phyloP scores from a whole-genome alignment of 2,329 filamentous ascomycete species.

The Nigrograna mackinnonii region DNA sequence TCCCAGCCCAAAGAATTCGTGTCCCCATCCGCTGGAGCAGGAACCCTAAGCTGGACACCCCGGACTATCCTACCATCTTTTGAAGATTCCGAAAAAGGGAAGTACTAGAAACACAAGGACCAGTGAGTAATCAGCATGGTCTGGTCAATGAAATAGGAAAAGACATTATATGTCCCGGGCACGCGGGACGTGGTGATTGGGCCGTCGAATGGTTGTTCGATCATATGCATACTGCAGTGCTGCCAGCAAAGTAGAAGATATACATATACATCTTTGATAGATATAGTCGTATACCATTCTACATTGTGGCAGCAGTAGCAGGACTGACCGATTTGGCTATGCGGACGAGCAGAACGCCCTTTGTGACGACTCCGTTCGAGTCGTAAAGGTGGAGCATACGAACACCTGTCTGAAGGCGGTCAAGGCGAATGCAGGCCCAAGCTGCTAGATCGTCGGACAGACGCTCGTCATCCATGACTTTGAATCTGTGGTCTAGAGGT shows the following conservation, averaged over 20 bases:
- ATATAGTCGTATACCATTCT: too few species aligned
- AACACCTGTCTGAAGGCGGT: constrained; percentile 75
- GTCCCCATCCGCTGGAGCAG: too few species aligned
- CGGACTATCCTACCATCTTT: background rate
- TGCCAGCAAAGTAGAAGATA: too few species aligned
- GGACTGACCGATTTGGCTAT: constrained; percentile 64
- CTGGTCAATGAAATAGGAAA: background rate
- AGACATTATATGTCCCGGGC: too few species aligned
- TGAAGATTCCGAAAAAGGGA: background rate
- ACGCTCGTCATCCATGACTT: constrained; percentile 85
- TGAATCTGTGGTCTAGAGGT: constrained; percentile 60
- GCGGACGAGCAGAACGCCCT: constrained; percentile 73
- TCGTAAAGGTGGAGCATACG: constrained; percentile 79
- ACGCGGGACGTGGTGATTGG: too few species aligned
- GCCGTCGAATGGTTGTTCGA: too few species aligned
- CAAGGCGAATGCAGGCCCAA: constrained; percentile 87
- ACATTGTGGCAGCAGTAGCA: constrained; percentile 1
- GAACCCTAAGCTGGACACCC: too few species aligned
- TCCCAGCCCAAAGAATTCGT: too few species aligned
- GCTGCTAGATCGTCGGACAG: constrained; percentile 75
- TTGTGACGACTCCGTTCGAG: constrained; percentile 64
- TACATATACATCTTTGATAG: too few species aligned
- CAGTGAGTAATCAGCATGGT: too few species aligned
- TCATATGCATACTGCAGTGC: too few species aligned
- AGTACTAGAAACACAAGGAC: constrained; percentile 4